Conservation (phyloP, 768 basidiomycete species). For the Leccinum rimulosum region DNA sequence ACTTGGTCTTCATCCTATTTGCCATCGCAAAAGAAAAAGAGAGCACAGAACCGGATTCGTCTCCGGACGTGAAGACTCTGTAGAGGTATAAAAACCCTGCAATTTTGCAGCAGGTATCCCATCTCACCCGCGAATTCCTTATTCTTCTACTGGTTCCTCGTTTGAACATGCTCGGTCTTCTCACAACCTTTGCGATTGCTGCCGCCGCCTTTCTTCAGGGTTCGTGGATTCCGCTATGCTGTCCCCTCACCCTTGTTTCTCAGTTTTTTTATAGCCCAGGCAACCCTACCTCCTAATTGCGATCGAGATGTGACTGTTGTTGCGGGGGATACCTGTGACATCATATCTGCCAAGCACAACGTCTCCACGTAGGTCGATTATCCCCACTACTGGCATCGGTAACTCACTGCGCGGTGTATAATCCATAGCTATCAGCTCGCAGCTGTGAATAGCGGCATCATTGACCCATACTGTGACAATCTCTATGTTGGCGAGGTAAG, state of each 20-base stretch:
- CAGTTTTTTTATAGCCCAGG: conserved; percentile 41
- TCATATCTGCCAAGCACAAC: conserved; percentile 58
- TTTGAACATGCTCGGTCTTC: conserved; percentile 20
- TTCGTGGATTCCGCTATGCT: conserved; percentile 4
- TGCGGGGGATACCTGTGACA: conserved; percentile 60
- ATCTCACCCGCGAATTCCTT: neutral
- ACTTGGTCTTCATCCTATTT: neutral
- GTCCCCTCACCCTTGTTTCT: neutral
- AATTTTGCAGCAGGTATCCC: neutral
- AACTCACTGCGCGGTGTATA: neutral
- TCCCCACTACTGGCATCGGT: neutral
- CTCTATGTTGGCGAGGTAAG: conserved; percentile 49
- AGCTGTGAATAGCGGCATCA: conserved; percentile 43
- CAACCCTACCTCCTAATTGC: conserved; percentile 42
- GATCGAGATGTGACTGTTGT: conserved; percentile 59
- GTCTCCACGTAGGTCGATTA: conserved; percentile 54
- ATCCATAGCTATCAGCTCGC: conserved; percentile 55
- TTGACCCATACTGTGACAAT: conserved; percentile 57
- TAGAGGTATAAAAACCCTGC: conserved; percentile 20
- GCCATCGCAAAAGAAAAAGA: neutral
- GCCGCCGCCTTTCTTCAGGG: conserved; percentile 14
- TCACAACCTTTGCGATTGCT: conserved; percentile 15
- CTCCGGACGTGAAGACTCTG: too few species aligned
- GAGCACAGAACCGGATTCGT: too few species aligned
- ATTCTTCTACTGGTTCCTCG: neutral